Evolutionary conservation across 1,284 basidiomycete genomes (phyloP).

Genomic region (Cutaneotrichosporon cutaneum): DNA sequence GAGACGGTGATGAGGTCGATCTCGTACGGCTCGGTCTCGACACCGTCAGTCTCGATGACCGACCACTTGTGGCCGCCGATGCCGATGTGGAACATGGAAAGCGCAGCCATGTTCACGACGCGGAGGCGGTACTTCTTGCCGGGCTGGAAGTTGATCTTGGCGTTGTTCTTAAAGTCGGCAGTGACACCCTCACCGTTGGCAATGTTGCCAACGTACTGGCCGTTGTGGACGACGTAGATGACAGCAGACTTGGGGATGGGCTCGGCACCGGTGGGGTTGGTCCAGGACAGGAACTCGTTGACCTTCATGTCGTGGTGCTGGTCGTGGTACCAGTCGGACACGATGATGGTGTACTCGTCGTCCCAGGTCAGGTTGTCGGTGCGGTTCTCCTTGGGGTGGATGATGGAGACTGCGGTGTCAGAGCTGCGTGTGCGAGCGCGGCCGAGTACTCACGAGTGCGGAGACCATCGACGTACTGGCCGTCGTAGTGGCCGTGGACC

Average conservation of each 20-base stretch:
- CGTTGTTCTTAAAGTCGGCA: constrained; percentile 61
- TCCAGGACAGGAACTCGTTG: constrained; percentile 68
- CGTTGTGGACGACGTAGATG: constrained; percentile 74
- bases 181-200: constrained; percentile 62
- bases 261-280: constrained; percentile 78
- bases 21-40: constrained; percentile 70
- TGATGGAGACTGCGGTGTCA: constrained; percentile 58
- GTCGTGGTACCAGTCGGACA: constrained; percentile 78
- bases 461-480: constrained; percentile 71
- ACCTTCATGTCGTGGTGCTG: constrained; percentile 64
- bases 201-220: constrained; percentile 61
- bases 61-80: constrained; percentile 89
- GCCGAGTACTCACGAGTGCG: constrained; percentile 21
- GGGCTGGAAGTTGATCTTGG: constrained; percentile 75
- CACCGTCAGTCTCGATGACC: constrained; percentile 85
- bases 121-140: constrained; percentile 70
- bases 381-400: constrained; percentile 63
- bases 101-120: constrained; percentile 70
- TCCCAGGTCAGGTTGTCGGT: constrained; percentile 65
- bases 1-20: constrained; percentile 76
- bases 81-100: constrained; percentile 72
- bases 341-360: constrained; percentile 81
- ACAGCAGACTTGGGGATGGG: constrained; percentile 81
- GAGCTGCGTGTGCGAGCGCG: not conserved
- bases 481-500: constrained; percentile 67